Evolutionary conservation across 2,329 filamentous ascomycete genomes (phyloP).

Genomic region (Elsinoe perseae): DNA sequence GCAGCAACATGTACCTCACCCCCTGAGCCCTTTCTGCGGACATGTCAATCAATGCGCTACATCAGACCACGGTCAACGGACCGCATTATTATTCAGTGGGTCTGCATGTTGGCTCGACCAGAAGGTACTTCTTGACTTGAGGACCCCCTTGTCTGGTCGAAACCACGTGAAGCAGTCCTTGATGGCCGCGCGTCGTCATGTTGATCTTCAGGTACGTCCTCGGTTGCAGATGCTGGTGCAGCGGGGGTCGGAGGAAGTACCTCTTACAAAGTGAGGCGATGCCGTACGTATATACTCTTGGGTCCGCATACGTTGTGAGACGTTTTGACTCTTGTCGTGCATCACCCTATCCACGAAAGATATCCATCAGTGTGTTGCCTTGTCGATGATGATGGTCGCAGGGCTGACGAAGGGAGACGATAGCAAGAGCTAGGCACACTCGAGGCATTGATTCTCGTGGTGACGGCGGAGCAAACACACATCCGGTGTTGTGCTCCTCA

Average conservation of each 20-base stretch:
- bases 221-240: not conserved
- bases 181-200: not conserved
- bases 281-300: slow-evolving; percentile 1
- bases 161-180: slow-evolving; percentile 2
- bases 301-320: not conserved
- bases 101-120: not conserved
- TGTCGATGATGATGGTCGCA: too few relatives aligned
- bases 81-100: not conserved
- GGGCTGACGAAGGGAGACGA: not conserved
- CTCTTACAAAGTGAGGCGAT: not conserved
- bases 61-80: not conserved
- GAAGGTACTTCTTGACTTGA: not conserved
- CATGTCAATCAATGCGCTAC: not conserved
- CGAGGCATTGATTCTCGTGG: too few relatives aligned
- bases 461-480: too few relatives aligned
- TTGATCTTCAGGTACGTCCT: slow-evolving; percentile 1
- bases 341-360: not conserved
- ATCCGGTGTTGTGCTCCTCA: too few relatives aligned
- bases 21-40: not conserved
- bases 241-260: not conserved
- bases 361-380: too few relatives aligned
- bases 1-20: not conserved
- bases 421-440: not conserved
- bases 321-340: not conserved
- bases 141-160: not conserved